Conservation (phyloP, 1,284 basidiomycete genomes). For the Ganoderma meredithae region DNA sequence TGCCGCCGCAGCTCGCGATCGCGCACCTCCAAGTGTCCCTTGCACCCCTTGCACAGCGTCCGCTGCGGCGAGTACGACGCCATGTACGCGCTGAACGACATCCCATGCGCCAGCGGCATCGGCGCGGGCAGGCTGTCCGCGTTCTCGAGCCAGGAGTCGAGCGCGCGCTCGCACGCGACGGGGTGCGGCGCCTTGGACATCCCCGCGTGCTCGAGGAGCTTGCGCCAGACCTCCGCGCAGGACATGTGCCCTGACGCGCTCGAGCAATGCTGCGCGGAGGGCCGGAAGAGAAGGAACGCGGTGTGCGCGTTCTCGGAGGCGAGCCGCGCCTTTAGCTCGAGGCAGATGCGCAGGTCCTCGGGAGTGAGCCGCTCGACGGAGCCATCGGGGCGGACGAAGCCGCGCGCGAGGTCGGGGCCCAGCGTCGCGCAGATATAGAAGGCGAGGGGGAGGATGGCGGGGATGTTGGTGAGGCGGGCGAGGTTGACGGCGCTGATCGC, state of each 20-base stretch:
- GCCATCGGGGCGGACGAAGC: constrained; percentile 18
- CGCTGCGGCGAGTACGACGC: constrained; percentile 5
- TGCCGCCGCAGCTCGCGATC: constrained; percentile 14
- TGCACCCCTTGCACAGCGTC: constrained; percentile 16
- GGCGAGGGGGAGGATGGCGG: constrained; percentile 22
- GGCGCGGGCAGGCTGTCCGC: constrained; percentile 9
- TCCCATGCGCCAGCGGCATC: not conserved
- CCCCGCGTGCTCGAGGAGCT: constrained; percentile 14
- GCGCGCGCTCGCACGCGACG: constrained; percentile 17
- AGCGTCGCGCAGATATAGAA: constrained; percentile 23
- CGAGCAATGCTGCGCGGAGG: not conserved
- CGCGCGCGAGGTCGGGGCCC: constrained; percentile 15
- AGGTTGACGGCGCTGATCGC: constrained; percentile 22
- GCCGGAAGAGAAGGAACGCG: constrained; percentile 11
- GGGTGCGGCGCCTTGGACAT: constrained; percentile 10
- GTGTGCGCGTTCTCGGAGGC: constrained; percentile 11
- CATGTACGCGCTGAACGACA: not conserved
- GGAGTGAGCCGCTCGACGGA: constrained; percentile 16
- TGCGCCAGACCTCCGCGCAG: constrained; percentile 11
- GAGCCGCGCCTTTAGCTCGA: constrained; percentile 12
- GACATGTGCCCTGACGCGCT: not conserved
- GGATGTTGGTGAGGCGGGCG: constrained; percentile 21
- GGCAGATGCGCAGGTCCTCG: constrained; percentile 17
- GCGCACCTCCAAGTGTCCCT: constrained; percentile 8
- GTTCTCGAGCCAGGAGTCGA: constrained; percentile 20